Evolutionary conservation across 2,329 filamentous ascomycete genomes (phyloP), one percentile per base, ranked within the genome.

Genomic region (Penicillium sp.): DNA sequence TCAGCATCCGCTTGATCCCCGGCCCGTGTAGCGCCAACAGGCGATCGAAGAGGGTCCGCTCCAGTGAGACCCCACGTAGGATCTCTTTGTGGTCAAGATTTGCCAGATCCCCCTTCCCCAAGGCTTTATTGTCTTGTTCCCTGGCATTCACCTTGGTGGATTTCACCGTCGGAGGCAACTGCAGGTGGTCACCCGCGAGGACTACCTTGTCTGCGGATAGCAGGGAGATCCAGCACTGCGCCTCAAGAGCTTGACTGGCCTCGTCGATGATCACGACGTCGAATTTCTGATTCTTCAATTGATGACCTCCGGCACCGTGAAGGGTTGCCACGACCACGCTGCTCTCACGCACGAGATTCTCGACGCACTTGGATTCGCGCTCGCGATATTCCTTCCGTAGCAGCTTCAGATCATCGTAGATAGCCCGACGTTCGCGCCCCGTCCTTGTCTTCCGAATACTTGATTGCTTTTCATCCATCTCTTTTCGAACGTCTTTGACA

Each of bases 201-300:
- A 98, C 84, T 7, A 89, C 84, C 72, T 96, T 97, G 0, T 88
- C 74, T 35, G 77, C 88, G 36, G 81, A 79, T 13, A 96, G 71
- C 40, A 98, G 71, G 9, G 93, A 84, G 44, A 97, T 90, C 93
- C 93, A 98, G 71, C 90, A 96, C 68, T 97, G 91, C 0, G 93
- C 90, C 70, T 98, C 93, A 8, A 97, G 76, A 2, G 93, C 93
- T 67, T 98, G 93, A 65, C 88, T 94, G 4, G 90, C 93, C 72
- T 98, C 93, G 62, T 98, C 93, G 48, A 98, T 89, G 51, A 98
- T 84, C 27, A 98, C 88, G 4, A 95, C 86, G 66, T 98, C 93
- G 55, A 98, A 98, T 45, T 81, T 73, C 62, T 94, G 83, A 52
- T 84, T 80, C 51, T 82, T 84, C 29, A 95, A 73, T 69, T 96